Evolutionary conservation across 1,284 basidiomycete species (phyloP).

Genomic region (Blastosporella zonata): DNA sequence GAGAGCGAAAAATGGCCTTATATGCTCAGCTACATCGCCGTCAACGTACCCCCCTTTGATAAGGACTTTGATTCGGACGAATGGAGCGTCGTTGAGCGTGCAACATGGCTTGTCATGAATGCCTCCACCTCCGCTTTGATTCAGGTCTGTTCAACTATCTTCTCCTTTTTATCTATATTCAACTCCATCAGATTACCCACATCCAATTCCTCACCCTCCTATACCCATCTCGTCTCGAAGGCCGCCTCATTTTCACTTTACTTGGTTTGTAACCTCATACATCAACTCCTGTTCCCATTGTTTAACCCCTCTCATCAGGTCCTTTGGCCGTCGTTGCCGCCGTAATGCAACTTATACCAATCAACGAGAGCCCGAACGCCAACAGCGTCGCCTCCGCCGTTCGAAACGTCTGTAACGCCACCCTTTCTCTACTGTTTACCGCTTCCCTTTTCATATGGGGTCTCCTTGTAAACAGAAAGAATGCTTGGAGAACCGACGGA

Average conservation of each 20-base stretch:
- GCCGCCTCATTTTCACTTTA: constrained; percentile 82
- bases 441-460: constrained; percentile 92
- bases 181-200: constrained; percentile 75
- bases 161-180: neutral
- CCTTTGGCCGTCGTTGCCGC: constrained; percentile 87
- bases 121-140: constrained; percentile 82
- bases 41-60: constrained; percentile 70
- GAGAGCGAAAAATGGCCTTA: constrained; percentile 87
- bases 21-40: constrained; percentile 89
- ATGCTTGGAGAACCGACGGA: constrained; percentile 94
- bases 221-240: constrained; percentile 92
- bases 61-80: constrained; percentile 23
- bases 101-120: constrained; percentile 87
- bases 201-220: constrained; percentile 97
- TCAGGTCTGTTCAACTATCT: constrained; percentile 55
- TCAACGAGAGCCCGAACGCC: constrained; percentile 46
- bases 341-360: constrained; percentile 80
- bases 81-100: constrained; percentile 72
- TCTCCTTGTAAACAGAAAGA: constrained; percentile 80
- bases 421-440: constrained; percentile 92
- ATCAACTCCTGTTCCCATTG: constrained; percentile 1
- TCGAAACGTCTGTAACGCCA: constrained; percentile 93
- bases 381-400: constrained; percentile 72
- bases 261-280: constrained; percentile 51
- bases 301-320: constrained; percentile 36